These are phyloP conservation scores for Yamadazyma sp. DNA, from an alignment of 805 yeast genomes.

Conservation along the genomic window DNA sequence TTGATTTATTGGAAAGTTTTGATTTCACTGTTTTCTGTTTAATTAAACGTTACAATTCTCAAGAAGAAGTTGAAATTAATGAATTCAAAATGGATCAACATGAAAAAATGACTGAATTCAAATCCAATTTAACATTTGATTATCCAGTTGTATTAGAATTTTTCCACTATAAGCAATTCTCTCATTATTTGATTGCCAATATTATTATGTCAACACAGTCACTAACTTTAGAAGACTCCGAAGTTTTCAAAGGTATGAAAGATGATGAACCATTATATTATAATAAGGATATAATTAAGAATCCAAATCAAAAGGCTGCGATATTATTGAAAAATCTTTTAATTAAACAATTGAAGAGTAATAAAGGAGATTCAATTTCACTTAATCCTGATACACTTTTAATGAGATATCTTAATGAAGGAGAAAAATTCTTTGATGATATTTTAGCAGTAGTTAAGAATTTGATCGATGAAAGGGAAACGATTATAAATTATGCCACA, in stretches of 20 bases:
- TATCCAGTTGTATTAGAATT: constrained; percentile 66
- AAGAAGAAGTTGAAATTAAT: constrained; percentile 13
- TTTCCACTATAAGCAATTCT: constrained; percentile 66
- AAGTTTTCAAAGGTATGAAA: constrained; percentile 61
- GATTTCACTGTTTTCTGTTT: constrained; percentile 57
- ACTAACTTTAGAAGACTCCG: constrained; percentile 71
- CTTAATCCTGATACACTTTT: constrained; percentile 39
- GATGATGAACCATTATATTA: constrained; percentile 44
- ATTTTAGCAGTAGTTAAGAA: constrained; percentile 46
- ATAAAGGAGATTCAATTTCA: constrained; percentile 30
- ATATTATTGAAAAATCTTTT: constrained; percentile 45
- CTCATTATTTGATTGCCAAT: constrained; percentile 58
- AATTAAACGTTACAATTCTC: constrained; percentile 29
- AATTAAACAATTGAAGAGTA: constrained; percentile 40
- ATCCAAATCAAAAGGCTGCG: constrained; percentile 50
- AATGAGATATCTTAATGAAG: constrained; percentile 34
- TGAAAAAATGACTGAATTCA: constrained; percentile 3
- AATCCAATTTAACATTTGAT: constrained; percentile 33
- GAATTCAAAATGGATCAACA: constrained; percentile 1
- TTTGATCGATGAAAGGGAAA: constrained; percentile 67
- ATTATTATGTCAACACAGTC: constrained; percentile 68
- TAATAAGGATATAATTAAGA: constrained; percentile 33
- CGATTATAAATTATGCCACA: constrained; percentile 68
- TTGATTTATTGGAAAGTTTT: constrained; percentile 56
- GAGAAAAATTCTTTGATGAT: constrained; percentile 31